phyloP scores from a whole-genome alignment of 192 early-diverging fungal species.

The Rhizoclosmatium globosum region DNA sequence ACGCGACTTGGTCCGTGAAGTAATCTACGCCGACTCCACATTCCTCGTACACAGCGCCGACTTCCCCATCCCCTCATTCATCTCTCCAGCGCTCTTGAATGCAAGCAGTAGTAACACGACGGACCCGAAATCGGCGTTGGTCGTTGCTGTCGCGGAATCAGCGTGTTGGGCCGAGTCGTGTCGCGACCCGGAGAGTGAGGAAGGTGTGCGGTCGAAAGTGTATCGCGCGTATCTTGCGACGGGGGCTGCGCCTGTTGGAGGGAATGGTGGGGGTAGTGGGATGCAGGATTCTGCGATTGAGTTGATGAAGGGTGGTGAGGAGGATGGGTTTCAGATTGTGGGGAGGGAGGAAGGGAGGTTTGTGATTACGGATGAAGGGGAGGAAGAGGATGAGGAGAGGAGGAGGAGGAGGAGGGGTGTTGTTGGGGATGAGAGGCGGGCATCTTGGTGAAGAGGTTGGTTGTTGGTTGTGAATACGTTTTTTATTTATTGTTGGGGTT shows the following conservation, averaged over 20 bases:
- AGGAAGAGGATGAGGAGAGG: too few relatives aligned
- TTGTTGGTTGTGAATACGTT: too few relatives aligned
- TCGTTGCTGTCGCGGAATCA: not conserved
- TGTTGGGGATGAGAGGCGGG: too few relatives aligned
- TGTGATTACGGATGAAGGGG: not conserved
- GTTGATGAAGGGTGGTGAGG: not conserved
- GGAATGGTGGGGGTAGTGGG: not conserved
- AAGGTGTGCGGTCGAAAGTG: not conserved
- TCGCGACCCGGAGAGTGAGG: not conserved
- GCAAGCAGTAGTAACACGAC: not conserved
- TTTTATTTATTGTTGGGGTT: too few relatives aligned
- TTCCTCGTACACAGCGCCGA: not conserved
- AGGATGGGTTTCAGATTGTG: not conserved
- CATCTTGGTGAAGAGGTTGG: too few relatives aligned
- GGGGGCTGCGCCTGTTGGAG: not conserved
- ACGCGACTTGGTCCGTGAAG: not conserved
- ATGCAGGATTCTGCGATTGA: not conserved
- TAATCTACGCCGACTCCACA: not conserved
- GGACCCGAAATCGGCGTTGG: not conserved
- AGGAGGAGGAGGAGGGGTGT: too few relatives aligned
- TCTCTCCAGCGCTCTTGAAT: not conserved
- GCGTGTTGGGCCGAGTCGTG: not conserved
- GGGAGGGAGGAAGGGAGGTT: not conserved
- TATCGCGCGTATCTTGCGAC: not conserved
- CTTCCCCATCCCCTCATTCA: not conserved